Conservation (phyloP, 495 filamentous ascomycete genomes). For the Xylaria scruposa region DNA sequence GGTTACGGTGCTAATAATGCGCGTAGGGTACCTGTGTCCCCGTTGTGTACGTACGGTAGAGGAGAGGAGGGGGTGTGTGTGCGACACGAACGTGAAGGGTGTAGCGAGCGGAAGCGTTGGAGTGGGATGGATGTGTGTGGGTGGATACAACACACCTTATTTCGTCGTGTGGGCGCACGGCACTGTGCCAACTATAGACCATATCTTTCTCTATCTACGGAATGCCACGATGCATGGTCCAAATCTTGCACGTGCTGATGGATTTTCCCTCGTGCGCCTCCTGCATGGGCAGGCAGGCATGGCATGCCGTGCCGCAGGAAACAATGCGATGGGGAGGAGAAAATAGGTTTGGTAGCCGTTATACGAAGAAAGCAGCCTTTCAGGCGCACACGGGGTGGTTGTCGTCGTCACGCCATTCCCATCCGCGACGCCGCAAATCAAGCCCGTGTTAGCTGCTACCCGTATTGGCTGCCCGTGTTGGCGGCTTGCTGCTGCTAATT, state of each 20-base stretch:
- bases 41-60: neutral
- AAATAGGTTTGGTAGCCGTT: neutral
- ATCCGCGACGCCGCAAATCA: neutral
- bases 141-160: neutral
- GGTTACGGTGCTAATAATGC: constrained; percentile 12
- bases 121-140: neutral
- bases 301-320: neutral
- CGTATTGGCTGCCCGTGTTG: too few species aligned
- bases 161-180: neutral
- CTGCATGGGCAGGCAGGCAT: neutral
- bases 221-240: constrained; percentile 22
- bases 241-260: constrained; percentile 21
- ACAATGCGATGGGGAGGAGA: neutral
- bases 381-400: neutral
- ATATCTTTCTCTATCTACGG: neutral
- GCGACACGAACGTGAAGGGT: neutral
- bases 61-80: neutral
- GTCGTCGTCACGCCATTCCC: constrained; percentile 15
- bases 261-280: neutral
- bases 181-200: constrained; percentile 2
- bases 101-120: neutral
- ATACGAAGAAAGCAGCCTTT: constrained; percentile 15
- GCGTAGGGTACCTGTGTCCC: neutral
- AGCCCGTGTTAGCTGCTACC: too few species aligned
- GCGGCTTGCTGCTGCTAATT: neutral